Evolutionary conservation across 768 basidiomycete species (phyloP).

Genomic region (Lactifluus pinguis): DNA sequence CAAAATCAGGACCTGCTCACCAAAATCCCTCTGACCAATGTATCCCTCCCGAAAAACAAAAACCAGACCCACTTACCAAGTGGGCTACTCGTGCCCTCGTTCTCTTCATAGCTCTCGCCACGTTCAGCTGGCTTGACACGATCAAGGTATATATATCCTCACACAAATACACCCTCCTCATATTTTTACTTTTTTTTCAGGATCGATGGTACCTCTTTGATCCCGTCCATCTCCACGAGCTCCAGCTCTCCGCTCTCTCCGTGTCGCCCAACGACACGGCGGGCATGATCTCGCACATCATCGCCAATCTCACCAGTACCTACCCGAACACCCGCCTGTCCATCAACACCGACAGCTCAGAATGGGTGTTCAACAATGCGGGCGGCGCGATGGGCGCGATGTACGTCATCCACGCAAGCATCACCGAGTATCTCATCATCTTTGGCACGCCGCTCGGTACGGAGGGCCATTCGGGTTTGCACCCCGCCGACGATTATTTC

Average conservation of each 20-base stretch:
- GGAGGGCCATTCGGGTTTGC: slow-evolving; percentile 90
- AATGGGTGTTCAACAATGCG: slow-evolving; percentile 97
- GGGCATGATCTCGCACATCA: slow-evolving; percentile 74
- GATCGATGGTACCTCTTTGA: slow-evolving; percentile 84
- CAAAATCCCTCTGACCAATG: background rate
- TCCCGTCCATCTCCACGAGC: slow-evolving; percentile 57
- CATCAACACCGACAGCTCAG: slow-evolving; percentile 46
- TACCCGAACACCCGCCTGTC: slow-evolving; percentile 55
- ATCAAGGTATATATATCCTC: slow-evolving; percentile 8
- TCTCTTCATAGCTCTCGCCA: slow-evolving; percentile 1
- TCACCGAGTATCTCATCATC: slow-evolving; percentile 95
- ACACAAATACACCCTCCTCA: too few relatives aligned
- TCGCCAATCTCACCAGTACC: slow-evolving; percentile 65
- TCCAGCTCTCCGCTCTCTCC: slow-evolving; percentile 67
- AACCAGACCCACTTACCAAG: slow-evolving; percentile 10
- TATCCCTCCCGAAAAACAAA: background rate
- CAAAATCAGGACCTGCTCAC: background rate
- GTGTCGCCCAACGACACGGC: slow-evolving; percentile 53
- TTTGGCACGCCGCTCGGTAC: slow-evolving; percentile 96
- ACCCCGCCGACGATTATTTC: slow-evolving; percentile 98
- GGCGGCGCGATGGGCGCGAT: slow-evolving; percentile 98
- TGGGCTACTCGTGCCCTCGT: slow-evolving; percentile 5
- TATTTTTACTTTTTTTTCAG: slow-evolving; percentile 29
- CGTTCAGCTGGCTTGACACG: slow-evolving; percentile 15
- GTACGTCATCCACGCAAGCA: slow-evolving; percentile 94